A percentile compares a stretch with the other conserved stretches of the same genome.
Conservation (phyloP, 345 rosid genomes). For the Hirschfeldia incana region DNA sequence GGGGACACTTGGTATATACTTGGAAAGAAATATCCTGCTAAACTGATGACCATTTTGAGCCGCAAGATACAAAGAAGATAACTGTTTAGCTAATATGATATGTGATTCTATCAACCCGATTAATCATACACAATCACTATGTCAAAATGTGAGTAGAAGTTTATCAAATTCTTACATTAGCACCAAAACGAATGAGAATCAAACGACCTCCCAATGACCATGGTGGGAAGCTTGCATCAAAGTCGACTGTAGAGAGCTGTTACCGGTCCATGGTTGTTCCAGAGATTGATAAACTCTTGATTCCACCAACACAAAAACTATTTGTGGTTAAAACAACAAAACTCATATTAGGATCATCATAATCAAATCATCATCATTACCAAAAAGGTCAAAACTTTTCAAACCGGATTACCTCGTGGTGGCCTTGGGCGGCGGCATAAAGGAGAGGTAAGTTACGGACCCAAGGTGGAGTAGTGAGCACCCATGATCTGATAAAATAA, state of each 20-base stretch:
- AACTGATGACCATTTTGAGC: slow-evolving; percentile 89
- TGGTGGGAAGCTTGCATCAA: slow-evolving; percentile 99
- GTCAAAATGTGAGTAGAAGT: background rate
- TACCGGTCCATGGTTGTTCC: slow-evolving; percentile 99
- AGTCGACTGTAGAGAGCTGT: slow-evolving; percentile 59
- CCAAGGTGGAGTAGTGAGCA: too few relatives aligned
- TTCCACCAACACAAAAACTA: slow-evolving; percentile 41
- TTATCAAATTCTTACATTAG: slow-evolving; percentile 60
- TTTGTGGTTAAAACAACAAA: too few relatives aligned
- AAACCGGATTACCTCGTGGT: too few relatives aligned
- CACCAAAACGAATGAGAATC: slow-evolving; percentile 73
- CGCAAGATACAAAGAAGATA: slow-evolving; percentile 89
- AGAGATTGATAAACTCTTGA: slow-evolving; percentile 92
- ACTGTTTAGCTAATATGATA: slow-evolving; percentile 87
- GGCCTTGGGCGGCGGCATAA: too few relatives aligned
- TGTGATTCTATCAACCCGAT: slow-evolving; percentile 51
- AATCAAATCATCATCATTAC: too few relatives aligned
- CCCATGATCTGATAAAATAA: background rate
- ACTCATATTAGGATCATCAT: too few relatives aligned
- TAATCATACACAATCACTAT: slow-evolving; percentile 8
- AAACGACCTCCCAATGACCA: slow-evolving; percentile 99
- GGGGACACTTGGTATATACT: slow-evolving; percentile 72
- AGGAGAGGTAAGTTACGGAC: too few relatives aligned
- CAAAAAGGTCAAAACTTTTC: too few relatives aligned
- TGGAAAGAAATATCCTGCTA: slow-evolving; percentile 80